Base-by-base conservation (phyloP, 129 eudicot species). In the Pseudognaphalium luteoalbum region DNA sequence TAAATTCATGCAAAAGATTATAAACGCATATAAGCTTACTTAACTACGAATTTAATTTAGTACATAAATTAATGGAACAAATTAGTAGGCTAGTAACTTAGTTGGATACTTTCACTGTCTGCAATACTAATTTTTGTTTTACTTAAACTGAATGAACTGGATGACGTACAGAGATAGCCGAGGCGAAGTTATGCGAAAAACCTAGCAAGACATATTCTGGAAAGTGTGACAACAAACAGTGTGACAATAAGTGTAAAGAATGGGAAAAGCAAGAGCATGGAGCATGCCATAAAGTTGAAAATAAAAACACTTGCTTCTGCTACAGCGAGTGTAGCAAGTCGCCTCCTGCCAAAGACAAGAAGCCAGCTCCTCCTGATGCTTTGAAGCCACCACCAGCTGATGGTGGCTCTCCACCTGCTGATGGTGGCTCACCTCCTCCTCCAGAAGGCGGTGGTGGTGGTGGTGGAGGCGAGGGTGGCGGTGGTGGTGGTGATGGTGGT, bases 241-340 rank as follows among this genome's bases (percentile, higher is more conserved):
- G 82, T 20, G 64, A 78, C 77, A 30, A 37, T 2, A 70, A 61
- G 56, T 78, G 82, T 73, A 44, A 2, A 32, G 17, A 10, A 0
- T 78, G 62, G 71, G 82, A 71, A 70, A 34, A 22, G 20, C 71
- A 71, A 15, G 2, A 12, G 12, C 54, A 51, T 8, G 82, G 82
- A 12, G 52, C 71, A 30, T 78, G 82, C 63, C 70, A 71, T 17
- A 15, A 30, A 12, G 41, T 63, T 7, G 71, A 78, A 61, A 57
- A 8, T 32, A 70, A 71, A 33, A 0, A 4, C 16, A 7, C 15
- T 4, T 78, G 82, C 32, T 62, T 44, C 7, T 78, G 82, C 77
- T 78, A 63, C 66, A 60, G 10, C 0, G 30, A 70, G 12, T 71
- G 71, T 25, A 11, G 6, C 66, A 60, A 11, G 11, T 4, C 66